Evolutionary conservation across 345 rosid species (phyloP).

Genomic region (Melaleuca alternifolia): DNA sequence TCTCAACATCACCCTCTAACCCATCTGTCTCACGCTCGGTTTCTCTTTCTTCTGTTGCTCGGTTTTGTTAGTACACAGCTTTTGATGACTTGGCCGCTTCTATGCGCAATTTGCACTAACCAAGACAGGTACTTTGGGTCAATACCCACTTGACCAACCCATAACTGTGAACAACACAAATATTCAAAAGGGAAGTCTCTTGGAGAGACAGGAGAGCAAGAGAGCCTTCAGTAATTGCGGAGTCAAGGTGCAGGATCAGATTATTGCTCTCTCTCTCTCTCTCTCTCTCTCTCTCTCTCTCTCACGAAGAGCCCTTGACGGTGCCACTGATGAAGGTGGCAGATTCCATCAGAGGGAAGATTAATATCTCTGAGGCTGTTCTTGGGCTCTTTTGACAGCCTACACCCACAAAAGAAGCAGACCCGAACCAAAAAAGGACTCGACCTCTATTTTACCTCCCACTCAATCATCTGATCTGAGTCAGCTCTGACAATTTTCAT

Average conservation of each 20-base stretch:
- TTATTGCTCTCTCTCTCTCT: background rate
- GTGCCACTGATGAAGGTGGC: conserved; percentile 24
- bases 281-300: background rate
- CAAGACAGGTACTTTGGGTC: background rate
- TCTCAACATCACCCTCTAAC: background rate
- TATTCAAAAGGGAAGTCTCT: background rate
- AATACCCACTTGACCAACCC: conserved; percentile 7
- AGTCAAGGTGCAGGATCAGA: background rate
- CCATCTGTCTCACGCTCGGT: background rate
- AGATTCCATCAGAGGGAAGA: conserved; percentile 31
- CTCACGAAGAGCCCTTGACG: background rate
- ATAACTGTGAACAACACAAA: background rate
- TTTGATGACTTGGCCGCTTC: conserved; percentile 15
- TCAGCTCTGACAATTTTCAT: background rate
- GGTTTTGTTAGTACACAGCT: conserved; percentile 5
- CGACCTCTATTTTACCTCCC: background rate
- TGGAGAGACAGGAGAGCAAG: background rate
- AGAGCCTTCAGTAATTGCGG: background rate
- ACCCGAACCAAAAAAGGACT: background rate
- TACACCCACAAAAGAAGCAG: background rate
- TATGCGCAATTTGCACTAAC: conserved; percentile 1
- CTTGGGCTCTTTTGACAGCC: conserved; percentile 11
- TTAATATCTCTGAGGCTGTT: conserved; percentile 22
- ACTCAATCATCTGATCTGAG: background rate
- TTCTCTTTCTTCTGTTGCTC: background rate